Percentiles rank a stretch among this genome's conserved stretches.
phyloP scores from a whole-genome alignment of 805 yeast species.

The Metschnikowia corniflorae region DNA sequence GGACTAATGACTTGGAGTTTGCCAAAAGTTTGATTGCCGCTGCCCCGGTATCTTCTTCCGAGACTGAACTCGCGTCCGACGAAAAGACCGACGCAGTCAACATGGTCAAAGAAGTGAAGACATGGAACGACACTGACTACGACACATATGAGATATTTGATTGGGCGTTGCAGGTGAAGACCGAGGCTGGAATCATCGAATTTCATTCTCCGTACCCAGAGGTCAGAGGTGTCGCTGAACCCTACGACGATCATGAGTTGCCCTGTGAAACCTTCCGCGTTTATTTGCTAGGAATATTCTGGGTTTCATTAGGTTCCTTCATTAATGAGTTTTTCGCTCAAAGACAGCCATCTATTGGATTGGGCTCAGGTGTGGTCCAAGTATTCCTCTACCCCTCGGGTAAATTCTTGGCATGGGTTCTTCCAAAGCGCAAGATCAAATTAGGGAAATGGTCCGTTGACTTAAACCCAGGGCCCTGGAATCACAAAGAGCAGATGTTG shows the following conservation, averaged over 20 bases:
- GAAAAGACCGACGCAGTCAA: too few species aligned
- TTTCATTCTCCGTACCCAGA: conserved; percentile 54
- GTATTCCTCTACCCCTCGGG: conserved; percentile 58
- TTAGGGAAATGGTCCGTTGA: conserved; percentile 17
- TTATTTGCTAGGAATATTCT: conserved; percentile 41
- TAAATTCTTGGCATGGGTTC: conserved; percentile 47
- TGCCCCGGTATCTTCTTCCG: too few species aligned
- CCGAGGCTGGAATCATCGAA: conserved; percentile 11
- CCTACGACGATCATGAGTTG: conserved; percentile 46
- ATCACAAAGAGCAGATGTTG: conserved; percentile 7
- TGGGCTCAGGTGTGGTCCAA: conserved; percentile 52
- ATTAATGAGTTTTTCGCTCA: conserved; percentile 56
- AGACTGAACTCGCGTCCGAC: too few species aligned
- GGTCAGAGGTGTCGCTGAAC: conserved; percentile 60
- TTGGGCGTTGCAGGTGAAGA: conserved; percentile 1
- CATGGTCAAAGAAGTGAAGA: neutral
- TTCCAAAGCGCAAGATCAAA: conserved; percentile 35
- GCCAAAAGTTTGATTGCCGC: neutral
- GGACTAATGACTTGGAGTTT: neutral
- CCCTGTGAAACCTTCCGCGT: conserved; percentile 54
- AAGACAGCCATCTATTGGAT: conserved; percentile 50
- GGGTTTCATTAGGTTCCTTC: conserved; percentile 54
- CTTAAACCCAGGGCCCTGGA: conserved; percentile 7
- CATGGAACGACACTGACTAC: neutral
- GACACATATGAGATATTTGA: too few species aligned